Evolutionary conservation across 2,329 filamentous ascomycete species (phyloP), one percentile per base, ranked within the genome.

Genomic region (Aureobasidium pullulans): DNA sequence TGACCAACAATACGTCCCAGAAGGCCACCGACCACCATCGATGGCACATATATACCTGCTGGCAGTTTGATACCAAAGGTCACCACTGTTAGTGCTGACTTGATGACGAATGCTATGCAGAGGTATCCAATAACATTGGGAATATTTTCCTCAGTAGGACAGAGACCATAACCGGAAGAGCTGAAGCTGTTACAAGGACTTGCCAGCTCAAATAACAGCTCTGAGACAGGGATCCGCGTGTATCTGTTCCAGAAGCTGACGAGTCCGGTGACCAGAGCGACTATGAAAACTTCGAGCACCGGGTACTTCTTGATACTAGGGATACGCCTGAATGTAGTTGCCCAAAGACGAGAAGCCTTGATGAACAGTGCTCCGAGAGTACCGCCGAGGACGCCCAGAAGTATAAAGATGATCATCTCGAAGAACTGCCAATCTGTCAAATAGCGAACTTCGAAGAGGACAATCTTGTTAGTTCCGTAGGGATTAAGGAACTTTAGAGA

Each of bases 61-160:
- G 94, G 94, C 0, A 97, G 86, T 79, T 97, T 97, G 69, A 96
- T 92, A 29, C 93, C 93, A 73, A 97, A 97, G 0, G 93, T 96
- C 64, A 96, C 86, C 47, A 88, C 86, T 0, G 94, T 97, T 43
- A 99, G 75, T 47, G 93, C 79, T 0, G 90, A 88, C 71, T 99
- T 99, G 76, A 97, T 87, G 29, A 96, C 75, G 64, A 97, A 94
- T 0, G 93, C 93, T 16, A 86, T 73, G 11, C 87, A 76, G 0
- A 99, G 78, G 59, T 85, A 88, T 31, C 79, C 70, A 15, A 97
- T 80, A 4, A 95, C 86, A 0, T 81, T 78, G 0, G 89, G 85
- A n/a, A 97, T 96, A 13, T 91, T 85, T 34, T 89, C 85, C 34
- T 83, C 76, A 0, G 73, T 76, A 8, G 93, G 90, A 66, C 94